Conservation (phyloP, 768 basidiomycete species). For the Hygrophorus russula region DNA sequence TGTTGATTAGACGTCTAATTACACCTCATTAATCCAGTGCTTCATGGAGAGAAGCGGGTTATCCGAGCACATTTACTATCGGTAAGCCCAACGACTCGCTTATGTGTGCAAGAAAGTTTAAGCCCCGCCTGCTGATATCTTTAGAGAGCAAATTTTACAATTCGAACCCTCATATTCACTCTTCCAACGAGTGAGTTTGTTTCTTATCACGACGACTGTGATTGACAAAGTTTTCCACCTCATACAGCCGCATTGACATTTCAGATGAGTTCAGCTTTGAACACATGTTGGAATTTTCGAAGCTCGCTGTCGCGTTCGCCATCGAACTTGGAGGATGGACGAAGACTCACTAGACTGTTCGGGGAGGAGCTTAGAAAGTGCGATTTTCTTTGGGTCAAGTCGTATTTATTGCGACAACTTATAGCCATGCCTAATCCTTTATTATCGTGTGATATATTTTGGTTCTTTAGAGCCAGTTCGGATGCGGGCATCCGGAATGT, state of each 20-base stretch:
- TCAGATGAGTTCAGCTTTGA: slow-evolving; percentile 83
- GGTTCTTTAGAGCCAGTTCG: too few species aligned
- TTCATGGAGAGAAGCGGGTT: slow-evolving; percentile 81
- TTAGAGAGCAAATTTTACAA: slow-evolving; percentile 66
- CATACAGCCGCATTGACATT: slow-evolving; percentile 64
- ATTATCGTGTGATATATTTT: too few species aligned
- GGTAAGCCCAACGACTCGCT: slow-evolving; percentile 41
- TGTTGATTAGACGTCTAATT: slow-evolving; percentile 15
- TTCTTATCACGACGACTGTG: slow-evolving; percentile 2
- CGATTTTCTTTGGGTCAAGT: too few species aligned
- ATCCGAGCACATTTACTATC: slow-evolving; percentile 76
- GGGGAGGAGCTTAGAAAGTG: too few species aligned
- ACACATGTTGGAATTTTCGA: slow-evolving; percentile 86
- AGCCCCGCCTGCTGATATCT: too few species aligned
- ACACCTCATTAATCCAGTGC: slow-evolving; percentile 38
- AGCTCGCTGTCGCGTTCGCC: slow-evolving; percentile 70
- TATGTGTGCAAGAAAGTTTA: too few species aligned
- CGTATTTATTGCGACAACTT: too few species aligned
- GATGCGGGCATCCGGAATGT: too few species aligned
- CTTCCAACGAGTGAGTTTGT: slow-evolving; percentile 59
- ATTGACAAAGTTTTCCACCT: slow-evolving; percentile 11
- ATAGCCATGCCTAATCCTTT: too few species aligned
- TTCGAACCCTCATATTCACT: slow-evolving; percentile 79
- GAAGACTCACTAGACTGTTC: slow-evolving; percentile 3
- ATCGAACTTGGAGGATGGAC: slow-evolving; percentile 57